Conservation (phyloP, 2,329 filamentous ascomycete species). For the Furcasterigmium furcatum region DNA sequence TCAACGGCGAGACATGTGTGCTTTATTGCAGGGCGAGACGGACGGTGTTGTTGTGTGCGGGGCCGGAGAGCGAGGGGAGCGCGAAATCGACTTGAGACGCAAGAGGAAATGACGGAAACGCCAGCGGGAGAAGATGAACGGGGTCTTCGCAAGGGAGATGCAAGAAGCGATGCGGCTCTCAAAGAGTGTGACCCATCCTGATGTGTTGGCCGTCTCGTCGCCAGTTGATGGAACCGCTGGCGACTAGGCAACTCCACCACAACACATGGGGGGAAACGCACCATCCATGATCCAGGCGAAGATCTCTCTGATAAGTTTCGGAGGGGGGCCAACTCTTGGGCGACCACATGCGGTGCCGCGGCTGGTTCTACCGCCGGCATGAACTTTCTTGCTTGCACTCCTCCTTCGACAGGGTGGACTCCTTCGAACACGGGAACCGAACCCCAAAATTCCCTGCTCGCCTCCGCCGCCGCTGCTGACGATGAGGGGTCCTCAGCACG, state of each 20-base stretch:
- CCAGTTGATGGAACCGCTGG: constrained; percentile 71
- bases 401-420: too few relatives aligned
- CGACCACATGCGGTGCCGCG: not conserved
- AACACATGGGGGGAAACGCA: constrained; percentile 45
- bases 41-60: constrained; percentile 39
- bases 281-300: constrained; percentile 36
- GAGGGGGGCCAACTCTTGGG: constrained; percentile 13
- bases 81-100: constrained; percentile 30
- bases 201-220: constrained; percentile 87
- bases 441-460: too few relatives aligned
- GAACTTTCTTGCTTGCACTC: not conserved
- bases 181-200: constrained; percentile 67
- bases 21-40: constrained; percentile 58
- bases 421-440: too few relatives aligned
- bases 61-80: constrained; percentile 33
- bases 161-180: constrained; percentile 66
- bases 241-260: constrained; percentile 62
- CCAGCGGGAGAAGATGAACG: constrained; percentile 34
- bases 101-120: constrained; percentile 29
- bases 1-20: constrained; percentile 59
- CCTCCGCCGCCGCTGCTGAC: too few relatives aligned
- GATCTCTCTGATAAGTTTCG: constrained; percentile 47
- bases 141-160: constrained; percentile 34
- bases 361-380: constrained; percentile 3
- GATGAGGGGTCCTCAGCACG: too few relatives aligned